Evolutionary conservation across 768 basidiomycete species (phyloP).

Genomic region (Lactarius akahatsu): DNA sequence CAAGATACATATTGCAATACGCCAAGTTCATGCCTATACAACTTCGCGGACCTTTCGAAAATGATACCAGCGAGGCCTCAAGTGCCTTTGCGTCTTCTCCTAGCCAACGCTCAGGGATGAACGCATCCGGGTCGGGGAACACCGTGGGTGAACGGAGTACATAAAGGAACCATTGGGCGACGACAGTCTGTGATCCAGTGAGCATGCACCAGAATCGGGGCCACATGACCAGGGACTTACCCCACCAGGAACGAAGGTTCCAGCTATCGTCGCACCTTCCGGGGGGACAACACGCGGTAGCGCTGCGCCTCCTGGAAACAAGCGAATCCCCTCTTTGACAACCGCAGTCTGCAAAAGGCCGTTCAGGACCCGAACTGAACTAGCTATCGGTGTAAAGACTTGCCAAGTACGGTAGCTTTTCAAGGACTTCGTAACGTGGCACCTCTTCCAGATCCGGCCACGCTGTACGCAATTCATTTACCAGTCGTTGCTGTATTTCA

Average conservation of each 20-base stretch:
- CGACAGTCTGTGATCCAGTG: background rate
- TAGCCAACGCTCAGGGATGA: slow-evolving; percentile 8
- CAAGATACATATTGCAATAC: slow-evolving; percentile 4
- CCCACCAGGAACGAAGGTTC: slow-evolving; percentile 1
- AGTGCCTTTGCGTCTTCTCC: background rate
- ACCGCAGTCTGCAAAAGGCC: slow-evolving; percentile 1
- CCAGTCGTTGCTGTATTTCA: background rate
- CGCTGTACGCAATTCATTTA: slow-evolving; percentile 1
- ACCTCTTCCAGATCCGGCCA: slow-evolving; percentile 11
- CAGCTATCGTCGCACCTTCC: slow-evolving; percentile 24
- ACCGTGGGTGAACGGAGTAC: background rate
- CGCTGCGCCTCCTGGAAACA: slow-evolving; percentile 3
- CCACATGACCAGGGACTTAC: background rate
- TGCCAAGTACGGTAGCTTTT: slow-evolving; percentile 6
- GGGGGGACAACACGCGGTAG: slow-evolving; percentile 23
- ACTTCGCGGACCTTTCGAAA: slow-evolving; percentile 8
- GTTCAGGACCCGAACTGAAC: background rate
- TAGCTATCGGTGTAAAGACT: background rate
- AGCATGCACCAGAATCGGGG: background rate
- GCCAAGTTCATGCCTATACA: slow-evolving; percentile 9
- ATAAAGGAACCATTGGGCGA: background rate
- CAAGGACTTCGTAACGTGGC: slow-evolving; percentile 2
- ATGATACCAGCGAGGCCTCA: background rate
- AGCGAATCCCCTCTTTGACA: slow-evolving; percentile 7
- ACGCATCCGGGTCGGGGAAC: background rate